Conservation (phyloP, 768 basidiomycete genomes). For the Russula foetens region DNA sequence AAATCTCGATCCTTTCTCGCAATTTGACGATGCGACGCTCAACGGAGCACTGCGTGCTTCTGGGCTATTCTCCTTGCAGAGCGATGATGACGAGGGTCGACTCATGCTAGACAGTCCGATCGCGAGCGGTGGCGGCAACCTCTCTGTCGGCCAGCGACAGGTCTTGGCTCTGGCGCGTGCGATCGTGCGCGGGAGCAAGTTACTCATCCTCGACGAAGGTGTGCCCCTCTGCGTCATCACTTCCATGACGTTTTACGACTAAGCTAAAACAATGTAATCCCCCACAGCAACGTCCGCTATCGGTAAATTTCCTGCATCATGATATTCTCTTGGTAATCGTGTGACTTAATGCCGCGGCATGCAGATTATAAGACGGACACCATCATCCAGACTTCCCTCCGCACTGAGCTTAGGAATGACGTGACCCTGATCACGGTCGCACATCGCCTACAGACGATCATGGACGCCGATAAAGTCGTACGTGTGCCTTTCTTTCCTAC, state of each 20-base stretch:
- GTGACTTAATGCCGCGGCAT: not conserved
- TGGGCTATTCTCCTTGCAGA: slow-evolving; percentile 37
- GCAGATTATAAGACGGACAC: slow-evolving; percentile 50
- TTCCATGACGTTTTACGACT: not conserved
- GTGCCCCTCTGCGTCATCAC: not conserved
- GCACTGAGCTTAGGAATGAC: slow-evolving; percentile 34
- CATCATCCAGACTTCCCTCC: slow-evolving; percentile 48
- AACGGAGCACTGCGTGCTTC: slow-evolving; percentile 42
- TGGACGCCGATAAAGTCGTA: slow-evolving; percentile 55
- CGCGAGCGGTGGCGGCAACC: slow-evolving; percentile 36
- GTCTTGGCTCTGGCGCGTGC: slow-evolving; percentile 53
- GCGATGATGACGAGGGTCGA: slow-evolving; percentile 29
- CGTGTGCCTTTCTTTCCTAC: not conserved
- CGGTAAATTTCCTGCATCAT: slow-evolving; percentile 25
- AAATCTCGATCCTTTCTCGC: slow-evolving; percentile 54
- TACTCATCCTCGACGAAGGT: slow-evolving; percentile 54
- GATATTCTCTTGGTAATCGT: not conserved
- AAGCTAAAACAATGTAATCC: not conserved
- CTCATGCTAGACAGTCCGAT: slow-evolving; percentile 40
- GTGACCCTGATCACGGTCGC: slow-evolving; percentile 52
- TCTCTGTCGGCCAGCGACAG: slow-evolving; percentile 55
- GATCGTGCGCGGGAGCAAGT: slow-evolving; percentile 46
- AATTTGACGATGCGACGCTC: slow-evolving; percentile 45
- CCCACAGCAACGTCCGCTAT: slow-evolving; percentile 38
- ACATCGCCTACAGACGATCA: slow-evolving; percentile 49